Base-by-base conservation (phyloP, 768 basidiomycete genomes). In the Xerocomus spinulosus region DNA sequence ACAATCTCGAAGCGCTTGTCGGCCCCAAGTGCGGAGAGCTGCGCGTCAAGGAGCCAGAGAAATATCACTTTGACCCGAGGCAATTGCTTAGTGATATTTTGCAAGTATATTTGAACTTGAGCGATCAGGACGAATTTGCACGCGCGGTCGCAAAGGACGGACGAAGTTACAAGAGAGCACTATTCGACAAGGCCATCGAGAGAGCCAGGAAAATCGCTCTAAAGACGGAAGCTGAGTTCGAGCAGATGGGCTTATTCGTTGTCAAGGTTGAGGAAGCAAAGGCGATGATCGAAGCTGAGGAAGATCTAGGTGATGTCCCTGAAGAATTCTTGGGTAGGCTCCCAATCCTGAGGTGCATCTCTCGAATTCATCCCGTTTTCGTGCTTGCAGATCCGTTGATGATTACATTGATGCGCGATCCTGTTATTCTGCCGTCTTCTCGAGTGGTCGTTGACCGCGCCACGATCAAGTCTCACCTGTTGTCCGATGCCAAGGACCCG, bases 361-460 rank as follows among this genome's bases (percentile, higher is more conserved):
- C 10, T 10, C 12, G 12, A 20, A 55, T 42, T 46, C 8, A 44
- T 17, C 32, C 20, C 38, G 23, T 15, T 14, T 25, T 44, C 14
- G 12, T n/a, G 24, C 20, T 35, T 38, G 17, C 45, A 94, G 92
- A 94, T 66, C 92, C 90, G 1, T 73, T 96, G 53, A 91, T 94
- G 82, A 85, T 78, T 59, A 87, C 88, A 4, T 62, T 99, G 45
- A 99, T 99, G 96, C 84, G 82, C 46, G 92, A 99, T 64, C 96
- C 96, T 3, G 94, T 98, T 48, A 79, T 81, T 25, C 67, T 99
- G 26, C 96, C 96, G 0, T 83, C 87, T 0, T 97, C 94, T 2
- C 76, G 73, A 44, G 72, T 80, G 0, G 76, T 88, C 28, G 65
- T 99, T 35, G 96, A 99, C 66, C 81, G 89, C 20, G 75, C 87